These are phyloP conservation scores for Aspergillus novofumigatus DNA, from an alignment of 2,329 filamentous ascomycete species.

Conservation along the genomic window DNA sequence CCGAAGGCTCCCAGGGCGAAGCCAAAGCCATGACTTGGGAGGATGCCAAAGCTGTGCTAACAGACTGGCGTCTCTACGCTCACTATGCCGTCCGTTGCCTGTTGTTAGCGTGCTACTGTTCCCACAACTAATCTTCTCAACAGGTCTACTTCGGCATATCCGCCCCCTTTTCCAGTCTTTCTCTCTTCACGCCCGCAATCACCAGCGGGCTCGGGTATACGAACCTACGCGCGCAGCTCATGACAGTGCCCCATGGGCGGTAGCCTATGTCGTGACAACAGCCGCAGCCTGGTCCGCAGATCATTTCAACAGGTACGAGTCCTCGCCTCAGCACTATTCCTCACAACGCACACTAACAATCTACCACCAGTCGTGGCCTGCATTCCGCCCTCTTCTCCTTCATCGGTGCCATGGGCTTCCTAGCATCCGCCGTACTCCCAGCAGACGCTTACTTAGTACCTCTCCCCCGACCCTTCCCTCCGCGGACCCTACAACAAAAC, in stretches of 20 bases:
- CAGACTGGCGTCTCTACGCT: conserved; percentile 50
- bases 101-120: neutral
- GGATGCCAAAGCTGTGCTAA: conserved; percentile 46
- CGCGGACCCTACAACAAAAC: neutral
- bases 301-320: conserved; percentile 35
- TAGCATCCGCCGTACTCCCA: conserved; percentile 61
- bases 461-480: neutral
- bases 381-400: conserved; percentile 49
- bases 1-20: conserved; percentile 38
- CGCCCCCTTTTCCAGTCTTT: conserved; percentile 56
- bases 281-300: conserved; percentile 59
- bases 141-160: conserved; percentile 51
- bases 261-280: conserved; percentile 53
- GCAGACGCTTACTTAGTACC: conserved; percentile 51
- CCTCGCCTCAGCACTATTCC: neutral
- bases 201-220: conserved; percentile 54
- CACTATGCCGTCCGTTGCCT: conserved; percentile 45
- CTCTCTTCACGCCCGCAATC: conserved; percentile 61
- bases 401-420: conserved; percentile 54
- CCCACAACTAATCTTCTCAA: neutral
- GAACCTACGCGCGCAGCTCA: conserved; percentile 59
- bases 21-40: conserved; percentile 44
- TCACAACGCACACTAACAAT: conserved; percentile 21
- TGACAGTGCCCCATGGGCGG: conserved; percentile 65
- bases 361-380: conserved; percentile 42